phyloP scores from a whole-genome alignment of 208 protist genomes.

The Leishmania lainsoni region DNA sequence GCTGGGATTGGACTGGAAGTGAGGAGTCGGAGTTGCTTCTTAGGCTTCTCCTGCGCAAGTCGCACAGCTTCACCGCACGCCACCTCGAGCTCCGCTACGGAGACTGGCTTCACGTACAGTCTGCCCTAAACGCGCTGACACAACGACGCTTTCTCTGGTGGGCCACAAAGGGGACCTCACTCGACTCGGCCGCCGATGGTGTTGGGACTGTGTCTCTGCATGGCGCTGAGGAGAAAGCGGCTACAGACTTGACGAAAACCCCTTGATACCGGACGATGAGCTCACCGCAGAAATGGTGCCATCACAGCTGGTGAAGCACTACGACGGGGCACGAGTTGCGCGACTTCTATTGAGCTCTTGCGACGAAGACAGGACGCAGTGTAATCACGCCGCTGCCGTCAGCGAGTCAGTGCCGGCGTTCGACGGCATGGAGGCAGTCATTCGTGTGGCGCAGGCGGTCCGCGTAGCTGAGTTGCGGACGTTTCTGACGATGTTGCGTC shows the following conservation, averaged over 20 bases:
- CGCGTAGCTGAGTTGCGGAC: slow-evolving; percentile 35
- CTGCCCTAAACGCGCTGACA: slow-evolving; percentile 32
- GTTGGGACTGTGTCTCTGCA: neutral
- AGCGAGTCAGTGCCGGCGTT: no score
- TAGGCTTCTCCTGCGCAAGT: slow-evolving; percentile 47
- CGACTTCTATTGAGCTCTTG: slow-evolving; percentile 18
- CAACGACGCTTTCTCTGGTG: slow-evolving; percentile 30
- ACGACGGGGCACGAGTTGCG: slow-evolving; percentile 35
- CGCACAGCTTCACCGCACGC: slow-evolving; percentile 38
- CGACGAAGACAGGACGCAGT: neutral
- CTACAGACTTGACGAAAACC: neutral
- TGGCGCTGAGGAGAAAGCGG: neutral
- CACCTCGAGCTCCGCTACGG: slow-evolving; percentile 59
- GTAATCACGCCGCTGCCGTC: neutral
- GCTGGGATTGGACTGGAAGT: slow-evolving; percentile 17
- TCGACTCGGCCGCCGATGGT: neutral
- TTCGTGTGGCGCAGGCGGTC: slow-evolving; percentile 35
- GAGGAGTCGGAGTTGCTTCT: slow-evolving; percentile 69
- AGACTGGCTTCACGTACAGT: slow-evolving; percentile 51
- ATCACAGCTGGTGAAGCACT: slow-evolving; percentile 26
- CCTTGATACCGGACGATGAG: neutral
- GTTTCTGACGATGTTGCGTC: slow-evolving; percentile 25
- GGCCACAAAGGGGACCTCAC: neutral
- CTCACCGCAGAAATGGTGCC: neutral
- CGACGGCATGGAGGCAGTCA: slow-evolving; percentile 8